Conservation (phyloP, 2,329 filamentous ascomycete genomes). For the Clonostachys sp. region DNA sequence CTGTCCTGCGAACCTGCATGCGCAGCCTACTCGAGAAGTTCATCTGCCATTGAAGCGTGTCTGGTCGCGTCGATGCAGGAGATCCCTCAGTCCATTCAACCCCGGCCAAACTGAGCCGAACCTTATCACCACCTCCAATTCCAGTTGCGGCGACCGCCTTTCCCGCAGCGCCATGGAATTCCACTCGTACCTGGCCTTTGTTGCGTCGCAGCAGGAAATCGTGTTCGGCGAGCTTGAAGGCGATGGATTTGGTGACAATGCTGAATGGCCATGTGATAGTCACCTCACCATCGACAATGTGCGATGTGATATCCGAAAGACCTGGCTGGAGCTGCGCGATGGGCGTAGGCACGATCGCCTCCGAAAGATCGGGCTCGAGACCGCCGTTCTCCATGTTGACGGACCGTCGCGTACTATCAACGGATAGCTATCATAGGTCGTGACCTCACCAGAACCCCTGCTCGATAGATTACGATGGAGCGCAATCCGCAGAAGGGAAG, state of each 20-base stretch:
- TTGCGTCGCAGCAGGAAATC: constrained; percentile 75
- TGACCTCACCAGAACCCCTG: too few relatives aligned
- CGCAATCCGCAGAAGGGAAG: too few relatives aligned
- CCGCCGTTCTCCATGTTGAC: constrained; percentile 55
- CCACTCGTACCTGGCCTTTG: constrained; percentile 76
- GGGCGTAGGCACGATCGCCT: constrained; percentile 29
- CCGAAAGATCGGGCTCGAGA: constrained; percentile 63
- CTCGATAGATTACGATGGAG: too few relatives aligned
- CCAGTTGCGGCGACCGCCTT: constrained; percentile 61
- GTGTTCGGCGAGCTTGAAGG: constrained; percentile 78
- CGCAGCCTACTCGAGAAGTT: constrained; percentile 45
- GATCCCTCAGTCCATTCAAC: constrained; percentile 49
- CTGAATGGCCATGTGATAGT: constrained; percentile 93
- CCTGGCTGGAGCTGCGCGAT: constrained; percentile 52
- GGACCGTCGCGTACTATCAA: too few relatives aligned
- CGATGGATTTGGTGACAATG: constrained; percentile 66
- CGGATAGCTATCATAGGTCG: too few relatives aligned
- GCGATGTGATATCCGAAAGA: constrained; percentile 29
- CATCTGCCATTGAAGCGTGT: constrained; percentile 54
- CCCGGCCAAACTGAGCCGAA: constrained; percentile 66
- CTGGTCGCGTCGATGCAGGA: constrained; percentile 19
- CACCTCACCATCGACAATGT: constrained; percentile 63
- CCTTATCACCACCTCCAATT: constrained; percentile 73
- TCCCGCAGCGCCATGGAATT: constrained; percentile 68
- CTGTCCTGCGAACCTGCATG: constrained; percentile 34